Base-by-base conservation (phyloP, 2,329 filamentous ascomycete species). In the Tolypocladium ophioglossoides region DNA sequence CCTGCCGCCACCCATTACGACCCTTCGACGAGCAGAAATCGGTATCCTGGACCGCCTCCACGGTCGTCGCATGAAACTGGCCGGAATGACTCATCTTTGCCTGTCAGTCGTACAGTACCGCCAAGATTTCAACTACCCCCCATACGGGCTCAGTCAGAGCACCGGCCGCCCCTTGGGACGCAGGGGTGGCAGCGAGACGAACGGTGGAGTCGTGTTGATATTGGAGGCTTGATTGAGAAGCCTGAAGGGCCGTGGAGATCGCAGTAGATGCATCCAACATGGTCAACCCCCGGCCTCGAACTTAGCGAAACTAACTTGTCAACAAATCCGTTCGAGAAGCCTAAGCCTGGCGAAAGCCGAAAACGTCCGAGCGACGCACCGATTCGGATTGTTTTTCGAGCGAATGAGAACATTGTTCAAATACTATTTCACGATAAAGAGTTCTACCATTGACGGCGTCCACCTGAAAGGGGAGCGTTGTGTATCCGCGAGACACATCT, bases 221-320 rank as follows among this genome's bases (percentile, higher is more conserved):
- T 85, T 57, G 79, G 76, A 12, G 82, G 81, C 2, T 72, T 82
- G 62, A 80, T 87, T 62, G 83, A 82, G 59, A 80, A 75, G 66
- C 75, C 78, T 27, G 77, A 77, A 60, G 72, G 58, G 39, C 65
- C 59, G 50, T 66, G 58, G 57, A 62, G 60, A 50, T 56, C 61
- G 32, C 60, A 63, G 57, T 69, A 61, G 34, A 40, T 47, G 27
- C 16, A 2, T 30, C 9, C 7, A 16, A 20, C 20, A 11, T 16
- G 24, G 34, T 2, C 20, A 9, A n/a, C 20, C 35, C 27, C 11
- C 48, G 16, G 39, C 11, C 35, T n/a, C 35, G 35, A 30, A 18
- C 34, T n/a, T 32, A n/a, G 24, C 18, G 18, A 32, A 32, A n/a
- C 27, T n/a, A n/a, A n/a, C n/a, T n/a, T n/a, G 9, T 47, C 18